Base-by-base conservation (phyloP, 2,329 filamentous ascomycete species). In the Ophiostoma sp. region DNA sequence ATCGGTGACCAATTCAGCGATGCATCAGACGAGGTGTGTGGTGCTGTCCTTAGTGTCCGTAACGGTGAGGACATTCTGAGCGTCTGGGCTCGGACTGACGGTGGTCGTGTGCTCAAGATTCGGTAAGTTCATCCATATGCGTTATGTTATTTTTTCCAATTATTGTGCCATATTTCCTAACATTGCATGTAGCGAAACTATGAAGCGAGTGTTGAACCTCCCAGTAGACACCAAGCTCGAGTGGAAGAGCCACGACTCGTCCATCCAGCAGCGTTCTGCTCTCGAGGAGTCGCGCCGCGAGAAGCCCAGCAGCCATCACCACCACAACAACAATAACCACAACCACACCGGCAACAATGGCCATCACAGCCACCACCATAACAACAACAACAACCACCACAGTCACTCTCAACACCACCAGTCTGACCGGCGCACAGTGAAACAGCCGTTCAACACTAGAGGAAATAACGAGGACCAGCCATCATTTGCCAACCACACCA, bases 1-100 rank as follows among this genome's bases (percentile, higher is more conserved):
- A 87, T 97, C 69, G 95, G 95, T 60, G 93, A 98, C 75, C 93
- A 97, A 77, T 98, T 99, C 76, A 86, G 87, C 66, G 95, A 98
- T 76, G 93, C 93, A 49, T 87, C 89, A 66, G 94, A 98, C 74
- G 94, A 99, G 78, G 90, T 99, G 58, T 99, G 94, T 76, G 95
- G 95, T 70, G 92, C 91, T 67, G 95, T 99, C 42, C 84, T 99
- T 60, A 98, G 93, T 77, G 91, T 99, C 72, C 86, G 95, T 71
- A 96, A 93, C 75, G 94, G 93, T 60, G 95, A 99, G 80, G 95
- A 99, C 76, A 96, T 98, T 71, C 85, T 99, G 78, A 97, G 93
- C 80, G 93, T 99, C 76, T 99, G 95, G 95, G 96, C 93, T 68
- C 91, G 93, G 78, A 95, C 92, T 74, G 92, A 96, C 75, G 94